Percentiles rank a stretch among this genome's conserved stretches.
These are phyloP conservation scores for Tylopilus rubrobrunneus DNA, from an alignment of 768 basidiomycete genomes.

Conservation along the genomic window DNA sequence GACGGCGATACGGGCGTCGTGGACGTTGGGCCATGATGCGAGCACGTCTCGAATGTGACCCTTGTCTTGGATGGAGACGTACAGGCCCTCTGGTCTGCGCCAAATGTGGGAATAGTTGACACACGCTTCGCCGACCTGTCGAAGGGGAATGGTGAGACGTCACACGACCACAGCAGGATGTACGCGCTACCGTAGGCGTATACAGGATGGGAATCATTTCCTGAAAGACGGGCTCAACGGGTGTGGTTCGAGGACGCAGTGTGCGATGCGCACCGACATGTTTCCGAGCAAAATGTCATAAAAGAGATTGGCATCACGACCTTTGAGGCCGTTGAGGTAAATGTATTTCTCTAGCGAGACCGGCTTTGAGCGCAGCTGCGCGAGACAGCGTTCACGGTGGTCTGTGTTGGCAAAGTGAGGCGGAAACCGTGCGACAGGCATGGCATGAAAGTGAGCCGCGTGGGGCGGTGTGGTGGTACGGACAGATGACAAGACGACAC, in stretches of 20 bases:
- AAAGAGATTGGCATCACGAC: conserved; percentile 60
- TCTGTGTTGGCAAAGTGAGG: conserved; percentile 47
- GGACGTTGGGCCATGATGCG: conserved; percentile 43
- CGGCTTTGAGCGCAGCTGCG: conserved; percentile 54
- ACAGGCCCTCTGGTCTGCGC: conserved; percentile 57
- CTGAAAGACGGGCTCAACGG: conserved; percentile 16
- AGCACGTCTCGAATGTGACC: conserved; percentile 59
- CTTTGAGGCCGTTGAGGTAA: conserved; percentile 61
- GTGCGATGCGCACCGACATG: conserved; percentile 44
- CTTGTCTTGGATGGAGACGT: conserved; percentile 63
- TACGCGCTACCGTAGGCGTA: conserved; percentile 58
- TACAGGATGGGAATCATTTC: conserved; percentile 69
- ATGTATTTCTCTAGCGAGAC: conserved; percentile 65
- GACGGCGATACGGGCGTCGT: conserved; percentile 59
- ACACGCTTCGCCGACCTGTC: conserved; percentile 64
- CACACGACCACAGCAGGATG: conserved; percentile 5
- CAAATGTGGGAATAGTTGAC: conserved; percentile 68
- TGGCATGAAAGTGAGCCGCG: conserved; percentile 19
- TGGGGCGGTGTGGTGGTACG: background rate
- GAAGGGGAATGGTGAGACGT: background rate
- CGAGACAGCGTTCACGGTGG: conserved; percentile 54
- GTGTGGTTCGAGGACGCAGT: background rate
- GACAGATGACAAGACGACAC: background rate
- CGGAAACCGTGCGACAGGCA: conserved; percentile 36
- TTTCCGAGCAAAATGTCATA: conserved; percentile 60